Evolutionary conservation across 2,329 filamentous ascomycete genomes (phyloP).

Genomic region (Ceratocystis ficicola): DNA sequence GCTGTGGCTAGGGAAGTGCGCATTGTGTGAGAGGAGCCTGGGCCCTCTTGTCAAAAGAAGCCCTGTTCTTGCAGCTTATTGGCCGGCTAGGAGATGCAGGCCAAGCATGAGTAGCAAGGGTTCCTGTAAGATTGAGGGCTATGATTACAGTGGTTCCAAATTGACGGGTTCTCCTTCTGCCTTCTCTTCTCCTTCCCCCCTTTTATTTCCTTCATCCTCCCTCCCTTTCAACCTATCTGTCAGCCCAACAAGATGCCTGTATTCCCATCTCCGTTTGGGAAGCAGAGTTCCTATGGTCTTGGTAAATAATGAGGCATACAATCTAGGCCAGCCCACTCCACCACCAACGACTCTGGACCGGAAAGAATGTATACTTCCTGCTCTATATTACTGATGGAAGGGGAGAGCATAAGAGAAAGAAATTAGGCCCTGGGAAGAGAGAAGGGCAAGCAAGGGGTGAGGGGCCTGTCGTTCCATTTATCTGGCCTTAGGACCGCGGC

Average conservation of each 20-base stretch:
- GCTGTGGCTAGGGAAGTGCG: constrained; percentile 40
- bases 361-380: background rate
- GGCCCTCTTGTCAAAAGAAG: background rate
- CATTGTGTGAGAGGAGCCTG: background rate
- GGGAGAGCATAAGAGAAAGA: background rate
- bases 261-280: too few species aligned
- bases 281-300: too few species aligned
- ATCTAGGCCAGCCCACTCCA: too few species aligned
- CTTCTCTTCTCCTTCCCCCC: background rate
- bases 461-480: background rate
- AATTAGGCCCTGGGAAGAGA: background rate
- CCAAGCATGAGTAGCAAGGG: background rate
- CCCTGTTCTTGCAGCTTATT: background rate
- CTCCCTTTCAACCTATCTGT: background rate
- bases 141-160: constrained; percentile 14
- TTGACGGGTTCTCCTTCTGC: constrained; percentile 16
- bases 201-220: background rate
- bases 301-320: too few species aligned
- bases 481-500: constrained; percentile 11
- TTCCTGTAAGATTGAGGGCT: background rate
- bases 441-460: background rate
- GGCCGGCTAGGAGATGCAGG: background rate
- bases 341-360: too few species aligned
- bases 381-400: background rate
- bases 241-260: too few species aligned